Base-by-base conservation (phyloP, 23 red algal species). In the Pyropia yezoensis region DNA sequence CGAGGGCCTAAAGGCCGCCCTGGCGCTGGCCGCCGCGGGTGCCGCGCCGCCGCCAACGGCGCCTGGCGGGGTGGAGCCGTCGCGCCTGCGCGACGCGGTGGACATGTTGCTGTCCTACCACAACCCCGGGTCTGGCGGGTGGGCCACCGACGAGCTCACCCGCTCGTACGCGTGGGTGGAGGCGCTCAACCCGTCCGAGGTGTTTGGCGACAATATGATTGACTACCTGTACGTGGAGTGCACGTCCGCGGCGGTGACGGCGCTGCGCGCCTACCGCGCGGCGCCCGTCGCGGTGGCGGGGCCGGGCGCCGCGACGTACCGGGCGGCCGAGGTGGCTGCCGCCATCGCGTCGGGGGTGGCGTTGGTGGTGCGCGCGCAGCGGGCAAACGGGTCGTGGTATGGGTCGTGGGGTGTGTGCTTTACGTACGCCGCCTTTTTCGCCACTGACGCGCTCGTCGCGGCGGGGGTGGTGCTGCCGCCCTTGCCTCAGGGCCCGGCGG, bases 121-220 rank as follows among this genome's bases (percentile, higher is more conserved):
- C 39, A 98, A 98, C 56, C 57, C 73, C 9, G 47, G 62, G 18
- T 75, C 79, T 26, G 94, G 94, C 18, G 94, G 94, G 25, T 98
- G 94, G 85, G 94, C 94, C 11, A 98, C 94, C 22, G 91, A 98
- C 65, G 94, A 98, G 80, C 74, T 73, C 69, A 82, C 68, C 21
- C 77, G 85, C 65, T 76, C 72, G 17, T 79, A 73, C 52, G 63
- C 86, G 51, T 98, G 94, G 94, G 49, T 98, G 7, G 94, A 98
- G 55, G 84, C 52, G 56, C 78, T 98, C 12, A 98, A 98, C 67
- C 94, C 94, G 47, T 90, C 84, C n/a, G 94, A 98, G 65, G 80
- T 91, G n/a, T 98, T 98, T 75, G 82, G 74, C 58, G 94, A 98
- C 55, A 98, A 91, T 22, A 98, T 98, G 94, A 85, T 98, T 27